phyloP scores from a whole-genome alignment of 352 stramenopile genomes.

The Phytopythium delawarense region DNA sequence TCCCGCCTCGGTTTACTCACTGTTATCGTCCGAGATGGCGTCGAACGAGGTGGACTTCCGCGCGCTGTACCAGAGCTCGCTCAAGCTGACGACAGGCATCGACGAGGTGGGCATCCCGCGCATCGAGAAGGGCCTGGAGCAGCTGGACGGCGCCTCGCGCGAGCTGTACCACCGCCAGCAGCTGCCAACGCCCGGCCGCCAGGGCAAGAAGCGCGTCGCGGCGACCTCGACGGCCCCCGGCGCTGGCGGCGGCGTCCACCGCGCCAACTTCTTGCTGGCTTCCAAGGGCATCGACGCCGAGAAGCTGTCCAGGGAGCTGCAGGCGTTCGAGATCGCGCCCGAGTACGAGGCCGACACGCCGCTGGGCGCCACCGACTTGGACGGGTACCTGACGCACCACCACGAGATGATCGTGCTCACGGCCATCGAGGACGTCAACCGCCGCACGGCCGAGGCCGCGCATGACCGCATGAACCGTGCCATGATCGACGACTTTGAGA shows the following conservation, averaged over 20 bases:
- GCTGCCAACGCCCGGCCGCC: conserved; percentile 13
- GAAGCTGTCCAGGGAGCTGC: conserved; percentile 80
- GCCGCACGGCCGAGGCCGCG: conserved; percentile 69
- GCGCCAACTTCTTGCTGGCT: conserved; percentile 82
- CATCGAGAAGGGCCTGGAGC: conserved; percentile 75
- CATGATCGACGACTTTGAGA: conserved; percentile 86
- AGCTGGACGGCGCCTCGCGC: conserved; percentile 71
- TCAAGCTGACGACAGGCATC: conserved; percentile 79
- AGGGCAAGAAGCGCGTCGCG: conserved; percentile 41
- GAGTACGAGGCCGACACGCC: conserved; percentile 77
- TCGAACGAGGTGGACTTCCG: conserved; percentile 76
- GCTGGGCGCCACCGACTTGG: conserved; percentile 81
- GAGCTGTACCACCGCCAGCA: conserved; percentile 38
- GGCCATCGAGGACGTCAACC: conserved; percentile 86
- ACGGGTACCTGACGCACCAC: conserved; percentile 86
- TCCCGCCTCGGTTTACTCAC: neutral
- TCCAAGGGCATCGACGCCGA: conserved; percentile 84
- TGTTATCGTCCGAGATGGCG: conserved; percentile 15
- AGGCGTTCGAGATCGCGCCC: conserved; percentile 71
- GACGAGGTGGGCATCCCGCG: conserved; percentile 71
- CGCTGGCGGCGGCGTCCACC: conserved; percentile 32
- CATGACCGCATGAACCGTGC: conserved; percentile 84
- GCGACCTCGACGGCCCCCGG: conserved; percentile 7
- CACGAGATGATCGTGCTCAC: conserved; percentile 91
- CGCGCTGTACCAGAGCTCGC: conserved; percentile 83